Percentiles rank a stretch among this genome's conserved stretches.
Conservation (phyloP, 768 basidiomycete species). For the Amanita jacksonii region DNA sequence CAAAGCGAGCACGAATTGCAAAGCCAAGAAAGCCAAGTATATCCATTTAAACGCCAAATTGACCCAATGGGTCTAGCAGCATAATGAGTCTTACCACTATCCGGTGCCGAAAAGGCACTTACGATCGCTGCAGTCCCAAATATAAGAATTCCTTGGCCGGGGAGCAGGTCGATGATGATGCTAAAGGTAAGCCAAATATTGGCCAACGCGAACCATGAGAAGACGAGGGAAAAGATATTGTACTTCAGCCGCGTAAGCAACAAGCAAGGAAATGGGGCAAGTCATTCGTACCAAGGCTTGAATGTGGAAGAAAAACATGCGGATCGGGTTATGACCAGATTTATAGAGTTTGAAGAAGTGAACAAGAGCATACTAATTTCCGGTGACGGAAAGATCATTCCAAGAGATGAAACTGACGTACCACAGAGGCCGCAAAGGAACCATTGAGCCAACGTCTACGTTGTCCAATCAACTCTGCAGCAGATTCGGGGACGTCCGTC, state of each 20-base stretch:
- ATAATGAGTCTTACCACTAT: conserved; percentile 1
- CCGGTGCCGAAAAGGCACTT: conserved; percentile 19
- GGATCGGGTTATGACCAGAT: conserved; percentile 77
- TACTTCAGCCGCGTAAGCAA: conserved; percentile 37
- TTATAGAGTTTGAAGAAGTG: conserved; percentile 87
- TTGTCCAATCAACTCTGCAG: conserved; percentile 88
- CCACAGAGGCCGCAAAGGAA: conserved; percentile 87
- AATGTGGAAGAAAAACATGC: conserved; percentile 95
- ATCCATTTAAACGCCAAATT: conserved; percentile 80
- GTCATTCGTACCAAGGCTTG: conserved; percentile 67
- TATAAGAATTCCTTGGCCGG: conserved; percentile 38
- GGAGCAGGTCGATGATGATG: conserved; percentile 87
- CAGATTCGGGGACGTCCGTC: conserved; percentile 93
- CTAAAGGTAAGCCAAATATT: conserved; percentile 95
- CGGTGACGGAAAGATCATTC: background rate
- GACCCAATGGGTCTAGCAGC: conserved; percentile 74
- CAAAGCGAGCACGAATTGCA: conserved; percentile 58
- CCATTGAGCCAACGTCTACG: conserved; percentile 96
- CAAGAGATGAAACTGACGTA: conserved; percentile 16
- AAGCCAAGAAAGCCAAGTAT: conserved; percentile 74
- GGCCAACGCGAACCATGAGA: conserved; percentile 90
- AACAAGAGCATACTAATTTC: conserved; percentile 71
- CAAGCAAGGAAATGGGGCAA: background rate
- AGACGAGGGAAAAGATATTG: conserved; percentile 74
- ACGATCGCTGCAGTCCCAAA: conserved; percentile 71